These are phyloP conservation scores for Rhododendron ovatum DNA, from an alignment of 148 eudicot genomes.

Conservation along the genomic window DNA sequence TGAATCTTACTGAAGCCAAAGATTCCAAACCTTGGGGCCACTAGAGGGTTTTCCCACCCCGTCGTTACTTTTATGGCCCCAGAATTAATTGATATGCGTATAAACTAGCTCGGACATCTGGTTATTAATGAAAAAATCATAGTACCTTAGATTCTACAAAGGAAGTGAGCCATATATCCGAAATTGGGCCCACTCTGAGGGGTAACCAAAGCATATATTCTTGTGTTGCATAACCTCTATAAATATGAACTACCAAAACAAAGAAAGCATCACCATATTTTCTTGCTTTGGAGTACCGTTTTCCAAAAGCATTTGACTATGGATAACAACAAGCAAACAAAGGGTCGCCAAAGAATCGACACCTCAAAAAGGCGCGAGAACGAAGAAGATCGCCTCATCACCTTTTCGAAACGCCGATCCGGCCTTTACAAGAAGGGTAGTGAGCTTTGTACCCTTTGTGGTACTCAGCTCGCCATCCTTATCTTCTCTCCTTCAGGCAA, in stretches of 20 bases:
- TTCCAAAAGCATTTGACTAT: neutral
- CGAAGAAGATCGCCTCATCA: constrained; percentile 20
- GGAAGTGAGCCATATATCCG: neutral
- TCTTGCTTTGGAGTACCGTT: neutral
- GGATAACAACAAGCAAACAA: constrained; percentile 10
- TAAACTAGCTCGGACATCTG: too few relatives aligned
- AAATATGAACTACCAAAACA: neutral
- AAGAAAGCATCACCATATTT: neutral
- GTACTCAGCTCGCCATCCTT: constrained; percentile 15
- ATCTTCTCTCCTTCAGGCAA: constrained; percentile 31
- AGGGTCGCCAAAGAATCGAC: constrained; percentile 17
- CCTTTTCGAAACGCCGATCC: constrained; percentile 31
- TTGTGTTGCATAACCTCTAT: neutral
- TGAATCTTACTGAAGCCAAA: too few relatives aligned
- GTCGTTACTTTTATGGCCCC: too few relatives aligned
- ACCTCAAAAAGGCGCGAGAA: constrained; percentile 17
- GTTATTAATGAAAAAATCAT: too few relatives aligned
- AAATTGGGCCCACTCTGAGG: too few relatives aligned
- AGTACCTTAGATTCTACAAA: neutral
- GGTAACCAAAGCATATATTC: neutral
- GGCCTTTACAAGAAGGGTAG: constrained; percentile 34
- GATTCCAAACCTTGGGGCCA: too few relatives aligned
- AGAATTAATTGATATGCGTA: too few relatives aligned
- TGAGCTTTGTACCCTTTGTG: constrained; percentile 22
- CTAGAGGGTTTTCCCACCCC: too few relatives aligned